These are phyloP conservation scores for Penicillium sp. DNA, from an alignment of 2,329 filamentous ascomycete genomes.

Conservation along the genomic window DNA sequence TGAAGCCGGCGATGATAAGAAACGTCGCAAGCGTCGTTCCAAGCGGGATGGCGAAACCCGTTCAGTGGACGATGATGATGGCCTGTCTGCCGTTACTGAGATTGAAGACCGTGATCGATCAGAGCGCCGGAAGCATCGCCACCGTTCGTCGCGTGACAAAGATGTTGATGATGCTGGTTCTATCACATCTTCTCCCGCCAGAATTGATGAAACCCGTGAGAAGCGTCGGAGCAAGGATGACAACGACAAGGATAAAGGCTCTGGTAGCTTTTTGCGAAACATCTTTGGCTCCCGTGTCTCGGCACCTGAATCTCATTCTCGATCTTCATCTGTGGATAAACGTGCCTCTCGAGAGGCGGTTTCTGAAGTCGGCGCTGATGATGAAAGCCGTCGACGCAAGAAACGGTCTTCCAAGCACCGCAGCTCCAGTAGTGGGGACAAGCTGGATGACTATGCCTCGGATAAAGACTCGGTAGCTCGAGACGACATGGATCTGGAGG, in stretches of 20 bases:
- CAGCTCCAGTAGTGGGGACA: conserved; percentile 42
- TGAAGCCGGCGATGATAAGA: conserved; percentile 20
- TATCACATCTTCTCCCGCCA: conserved; percentile 31
- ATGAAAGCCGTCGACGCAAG: conserved; percentile 41
- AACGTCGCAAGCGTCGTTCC: conserved; percentile 24
- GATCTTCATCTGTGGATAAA: conserved; percentile 27
- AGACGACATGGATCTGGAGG: conserved; percentile 33
- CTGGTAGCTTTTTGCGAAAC: conserved; percentile 33
- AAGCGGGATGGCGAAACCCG: conserved; percentile 10
- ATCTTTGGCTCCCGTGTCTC: conserved; percentile 38
- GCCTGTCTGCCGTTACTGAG: conserved; percentile 1
- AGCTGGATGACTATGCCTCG: conserved; percentile 38
- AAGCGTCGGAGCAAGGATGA: conserved; percentile 30
- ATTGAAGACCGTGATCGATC: conserved; percentile 8
- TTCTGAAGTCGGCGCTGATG: conserved; percentile 36
- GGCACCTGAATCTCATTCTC: conserved; percentile 23
- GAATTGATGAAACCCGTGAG: conserved; percentile 28
- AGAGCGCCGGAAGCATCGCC: conserved; percentile 23
- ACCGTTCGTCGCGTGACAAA: conserved; percentile 20
- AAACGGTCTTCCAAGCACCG: conserved; percentile 40
- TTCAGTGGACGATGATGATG: conserved; percentile 3
- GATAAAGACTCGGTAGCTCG: conserved; percentile 44
- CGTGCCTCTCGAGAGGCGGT: conserved; percentile 29
- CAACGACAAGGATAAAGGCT: conserved; percentile 27
- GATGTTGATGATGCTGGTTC: conserved; percentile 37